These are phyloP conservation scores for Saussurea involucrata DNA, from an alignment of 129 eudicot species.

Conservation along the genomic window DNA sequence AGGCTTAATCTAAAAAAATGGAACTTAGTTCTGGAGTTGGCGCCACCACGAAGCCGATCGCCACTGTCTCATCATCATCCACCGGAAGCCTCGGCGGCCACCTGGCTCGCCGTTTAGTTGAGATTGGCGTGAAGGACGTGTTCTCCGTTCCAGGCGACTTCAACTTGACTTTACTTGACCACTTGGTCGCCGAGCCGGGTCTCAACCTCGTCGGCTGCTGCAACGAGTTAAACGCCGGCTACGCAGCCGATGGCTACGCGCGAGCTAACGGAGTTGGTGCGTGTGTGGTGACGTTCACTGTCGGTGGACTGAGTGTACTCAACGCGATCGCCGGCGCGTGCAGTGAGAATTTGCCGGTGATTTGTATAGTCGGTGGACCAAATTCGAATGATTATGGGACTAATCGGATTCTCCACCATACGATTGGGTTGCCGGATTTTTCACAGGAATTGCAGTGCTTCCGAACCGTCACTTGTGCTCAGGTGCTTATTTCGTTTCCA, in stretches of 20 bases:
- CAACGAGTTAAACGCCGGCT: constrained; percentile 91
- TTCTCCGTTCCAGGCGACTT: constrained; percentile 93
- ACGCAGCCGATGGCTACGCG: constrained; percentile 93
- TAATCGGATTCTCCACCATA: constrained; percentile 73
- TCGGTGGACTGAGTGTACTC: constrained; percentile 82
- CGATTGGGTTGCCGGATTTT: constrained; percentile 80
- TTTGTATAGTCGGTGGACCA: constrained; percentile 89
- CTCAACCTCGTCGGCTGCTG: constrained; percentile 79
- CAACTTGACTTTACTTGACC: constrained; percentile 70
- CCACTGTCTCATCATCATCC: constrained; percentile 1
- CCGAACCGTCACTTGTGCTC: constrained; percentile 70
- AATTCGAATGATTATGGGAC: constrained; percentile 87
- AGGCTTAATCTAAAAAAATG: not conserved
- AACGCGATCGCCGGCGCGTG: constrained; percentile 91
- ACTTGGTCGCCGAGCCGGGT: constrained; percentile 64
- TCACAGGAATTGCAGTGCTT: constrained; percentile 74
- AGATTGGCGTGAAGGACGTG: constrained; percentile 63
- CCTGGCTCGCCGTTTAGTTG: constrained; percentile 69
- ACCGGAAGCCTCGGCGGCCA: constrained; percentile 37
- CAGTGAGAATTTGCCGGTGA: constrained; percentile 89
- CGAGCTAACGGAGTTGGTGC: constrained; percentile 87
- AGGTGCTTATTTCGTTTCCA: constrained; percentile 29
- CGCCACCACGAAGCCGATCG: not conserved
- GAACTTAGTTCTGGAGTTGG: not conserved
- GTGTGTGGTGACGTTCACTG: constrained; percentile 88